Evolutionary conservation across 2,329 filamentous ascomycete genomes (phyloP).

Genomic region (Chalara sp.): DNA sequence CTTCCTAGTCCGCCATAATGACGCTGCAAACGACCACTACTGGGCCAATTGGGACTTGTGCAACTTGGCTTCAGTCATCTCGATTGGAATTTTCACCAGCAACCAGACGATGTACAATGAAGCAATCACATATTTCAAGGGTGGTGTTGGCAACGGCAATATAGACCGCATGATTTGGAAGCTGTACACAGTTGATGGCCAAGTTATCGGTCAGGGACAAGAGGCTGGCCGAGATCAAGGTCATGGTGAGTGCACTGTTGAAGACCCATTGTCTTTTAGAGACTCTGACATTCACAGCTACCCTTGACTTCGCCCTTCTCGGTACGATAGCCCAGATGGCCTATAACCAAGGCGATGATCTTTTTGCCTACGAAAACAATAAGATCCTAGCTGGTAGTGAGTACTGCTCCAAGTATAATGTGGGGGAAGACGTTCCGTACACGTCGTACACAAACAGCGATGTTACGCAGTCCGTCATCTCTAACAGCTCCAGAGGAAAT

Average conservation of each 20-base stretch:
- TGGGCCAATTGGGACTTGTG: slow-evolving; percentile 34
- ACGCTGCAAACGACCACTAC: slow-evolving; percentile 28
- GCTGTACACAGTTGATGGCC: slow-evolving; percentile 21
- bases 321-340: slow-evolving; percentile 35
- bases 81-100: slow-evolving; percentile 36
- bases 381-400: slow-evolving; percentile 31
- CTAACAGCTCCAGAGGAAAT: slow-evolving; percentile 24
- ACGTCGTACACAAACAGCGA: slow-evolving; percentile 32
- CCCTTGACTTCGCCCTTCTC: slow-evolving; percentile 32
- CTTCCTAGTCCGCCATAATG: slow-evolving; percentile 33
- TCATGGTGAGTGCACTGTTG: slow-evolving; percentile 20
- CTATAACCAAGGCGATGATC: slow-evolving; percentile 36
- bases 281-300: slow-evolving; percentile 10
- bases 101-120: slow-evolving; percentile 34
- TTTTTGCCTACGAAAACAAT: slow-evolving; percentile 30
- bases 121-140: slow-evolving; percentile 34
- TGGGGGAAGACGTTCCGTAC: slow-evolving; percentile 35
- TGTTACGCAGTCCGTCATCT: slow-evolving; percentile 30
- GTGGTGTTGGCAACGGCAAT: slow-evolving; percentile 31
- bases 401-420: slow-evolving; percentile 36
- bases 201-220: slow-evolving; percentile 32
- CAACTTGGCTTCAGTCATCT: slow-evolving; percentile 34
- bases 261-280: too few species aligned
- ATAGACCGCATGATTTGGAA: slow-evolving; percentile 29
- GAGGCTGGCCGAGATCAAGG: slow-evolving; percentile 40